These are phyloP conservation scores for Macrophomina phaseolina DNA, from an alignment of 2,329 filamentous ascomycete species.

Conservation along the genomic window DNA sequence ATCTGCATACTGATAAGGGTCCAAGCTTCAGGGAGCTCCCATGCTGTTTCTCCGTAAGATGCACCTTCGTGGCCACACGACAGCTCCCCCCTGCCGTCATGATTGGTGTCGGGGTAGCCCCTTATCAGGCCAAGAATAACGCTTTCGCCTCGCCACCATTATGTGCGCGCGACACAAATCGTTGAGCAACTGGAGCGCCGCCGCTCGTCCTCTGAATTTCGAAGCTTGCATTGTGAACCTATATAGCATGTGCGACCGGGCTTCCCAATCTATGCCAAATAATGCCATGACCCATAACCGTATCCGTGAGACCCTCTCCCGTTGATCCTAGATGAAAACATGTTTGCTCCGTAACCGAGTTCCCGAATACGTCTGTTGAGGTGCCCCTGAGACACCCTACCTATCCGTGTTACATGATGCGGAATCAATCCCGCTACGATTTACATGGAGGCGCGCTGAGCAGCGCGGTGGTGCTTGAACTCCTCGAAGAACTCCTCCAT, in stretches of 20 bases:
- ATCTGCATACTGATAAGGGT: slow-evolving; percentile 21
- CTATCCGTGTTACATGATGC: background rate
- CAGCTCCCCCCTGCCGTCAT: background rate
- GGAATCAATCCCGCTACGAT: slow-evolving; percentile 4
- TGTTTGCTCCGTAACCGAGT: slow-evolving; percentile 20
- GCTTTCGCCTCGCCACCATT: background rate
- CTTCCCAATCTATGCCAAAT: slow-evolving; percentile 24
- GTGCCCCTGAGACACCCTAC: background rate
- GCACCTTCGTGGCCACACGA: slow-evolving; percentile 6
- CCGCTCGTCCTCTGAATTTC: background rate
- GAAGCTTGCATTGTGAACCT: slow-evolving; percentile 19
- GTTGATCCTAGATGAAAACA: slow-evolving; percentile 14
- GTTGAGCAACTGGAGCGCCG: background rate
- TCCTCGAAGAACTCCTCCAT: slow-evolving; percentile 63
- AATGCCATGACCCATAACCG: slow-evolving; percentile 26
- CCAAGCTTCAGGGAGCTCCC: slow-evolving; percentile 22
- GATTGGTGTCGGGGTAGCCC: slow-evolving; percentile 6
- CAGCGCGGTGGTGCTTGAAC: slow-evolving; percentile 41
- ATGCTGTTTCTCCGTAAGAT: background rate
- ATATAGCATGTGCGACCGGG: slow-evolving; percentile 7
- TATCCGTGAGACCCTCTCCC: slow-evolving; percentile 3
- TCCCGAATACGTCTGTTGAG: slow-evolving; percentile 4
- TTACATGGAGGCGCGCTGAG: slow-evolving; percentile 13
- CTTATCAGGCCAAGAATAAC: slow-evolving; percentile 18
- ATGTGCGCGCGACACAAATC: background rate